Evolutionary conservation across 2,329 filamentous ascomycete species (phyloP).

Genomic region (Sphaerulina musiva): DNA sequence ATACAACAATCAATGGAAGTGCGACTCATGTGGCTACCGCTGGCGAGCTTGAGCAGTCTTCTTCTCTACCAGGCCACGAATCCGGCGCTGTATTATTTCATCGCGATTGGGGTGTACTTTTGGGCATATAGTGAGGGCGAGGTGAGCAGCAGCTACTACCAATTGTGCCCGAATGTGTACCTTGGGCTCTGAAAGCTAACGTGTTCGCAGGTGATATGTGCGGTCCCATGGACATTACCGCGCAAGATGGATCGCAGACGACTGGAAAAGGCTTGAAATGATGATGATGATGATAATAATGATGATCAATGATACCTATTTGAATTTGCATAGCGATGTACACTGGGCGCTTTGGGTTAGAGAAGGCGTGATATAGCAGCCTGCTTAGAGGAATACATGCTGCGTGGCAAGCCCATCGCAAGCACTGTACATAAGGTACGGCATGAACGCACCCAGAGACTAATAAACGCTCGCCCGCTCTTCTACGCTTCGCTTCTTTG

Average conservation of each 20-base stretch:
- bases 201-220: conserved; percentile 40
- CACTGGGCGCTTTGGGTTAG: not conserved
- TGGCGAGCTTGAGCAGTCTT: conserved; percentile 65
- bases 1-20: conserved; percentile 85
- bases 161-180: not conserved
- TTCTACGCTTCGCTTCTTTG: not conserved
- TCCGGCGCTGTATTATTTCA: conserved; percentile 81
- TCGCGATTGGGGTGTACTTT: conserved; percentile 82
- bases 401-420: not conserved
- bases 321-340: conserved; percentile 20
- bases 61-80: conserved; percentile 92
- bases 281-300: not conserved
- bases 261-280: conserved; percentile 23
- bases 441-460: not conserved
- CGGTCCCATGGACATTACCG: conserved; percentile 46
- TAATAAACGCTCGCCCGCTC: conserved; percentile 1
- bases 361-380: not conserved
- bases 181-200: not conserved
- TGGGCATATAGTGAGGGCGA: conserved; percentile 98
- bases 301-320: conserved; percentile 17
- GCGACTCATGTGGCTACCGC: conserved; percentile 72
- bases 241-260: conserved; percentile 34
- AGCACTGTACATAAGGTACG: not conserved
- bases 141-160: conserved; percentile 49
- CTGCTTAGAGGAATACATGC: not conserved